Conservation (phyloP, 257 asterid genomes). For the Solanum stenotomum region DNA sequence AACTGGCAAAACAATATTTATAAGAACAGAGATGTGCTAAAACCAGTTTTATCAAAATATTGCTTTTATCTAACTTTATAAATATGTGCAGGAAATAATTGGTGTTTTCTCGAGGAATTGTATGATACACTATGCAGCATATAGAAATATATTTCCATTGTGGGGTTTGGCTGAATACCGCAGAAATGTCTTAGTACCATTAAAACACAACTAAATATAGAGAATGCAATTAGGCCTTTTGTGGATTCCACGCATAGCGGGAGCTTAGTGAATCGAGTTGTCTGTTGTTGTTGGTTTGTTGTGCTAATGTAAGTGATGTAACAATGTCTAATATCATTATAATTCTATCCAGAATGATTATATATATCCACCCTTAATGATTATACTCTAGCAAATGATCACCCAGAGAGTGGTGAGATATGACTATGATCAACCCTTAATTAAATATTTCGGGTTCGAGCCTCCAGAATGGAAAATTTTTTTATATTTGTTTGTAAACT, state of each 20-base stretch:
- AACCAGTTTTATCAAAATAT: too few relatives aligned
- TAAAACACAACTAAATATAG: neutral
- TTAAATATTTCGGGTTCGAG: too few relatives aligned
- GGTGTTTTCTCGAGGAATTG: neutral
- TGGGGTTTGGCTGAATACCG: conserved; percentile 83
- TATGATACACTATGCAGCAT: conserved; percentile 75
- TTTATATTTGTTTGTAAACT: too few relatives aligned
- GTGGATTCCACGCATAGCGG: too few relatives aligned
- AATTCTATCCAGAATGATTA: neutral
- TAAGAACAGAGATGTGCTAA: fast-evolving
- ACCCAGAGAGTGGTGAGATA: too few relatives aligned
- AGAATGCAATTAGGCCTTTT: neutral
- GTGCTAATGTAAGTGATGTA: neutral
- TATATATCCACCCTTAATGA: neutral
- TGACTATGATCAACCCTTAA: too few relatives aligned
- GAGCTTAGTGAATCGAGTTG: too few relatives aligned
- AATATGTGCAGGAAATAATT: too few relatives aligned
- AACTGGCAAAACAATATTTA: too few relatives aligned
- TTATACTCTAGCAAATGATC: too few relatives aligned
- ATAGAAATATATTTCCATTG: conserved; percentile 52
- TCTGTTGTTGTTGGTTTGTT: neutral
- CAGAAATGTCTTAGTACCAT: conserved; percentile 10
- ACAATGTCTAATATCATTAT: neutral
- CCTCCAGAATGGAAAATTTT: too few relatives aligned
- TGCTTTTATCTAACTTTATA: too few relatives aligned